Evolutionary conservation across 352 stramenopile species (phyloP).

Genomic region (Pythium utonaiense): DNA sequence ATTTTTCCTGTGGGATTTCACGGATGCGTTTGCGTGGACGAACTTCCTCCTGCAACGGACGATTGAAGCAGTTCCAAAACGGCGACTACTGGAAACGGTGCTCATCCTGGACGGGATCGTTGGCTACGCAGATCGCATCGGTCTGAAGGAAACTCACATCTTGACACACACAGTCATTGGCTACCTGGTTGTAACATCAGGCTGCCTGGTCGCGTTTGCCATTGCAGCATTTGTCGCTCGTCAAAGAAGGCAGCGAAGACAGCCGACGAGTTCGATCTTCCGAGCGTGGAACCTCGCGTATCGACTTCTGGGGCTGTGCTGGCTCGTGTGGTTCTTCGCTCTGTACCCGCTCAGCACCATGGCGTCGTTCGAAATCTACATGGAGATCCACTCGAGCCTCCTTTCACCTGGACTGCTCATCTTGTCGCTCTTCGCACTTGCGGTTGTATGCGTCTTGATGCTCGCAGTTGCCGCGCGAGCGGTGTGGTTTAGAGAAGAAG

Average conservation of each 20-base stretch:
- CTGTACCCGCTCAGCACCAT: constrained; percentile 64
- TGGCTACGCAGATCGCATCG: constrained; percentile 56
- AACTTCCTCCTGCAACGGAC: constrained; percentile 45
- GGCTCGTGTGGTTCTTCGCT: constrained; percentile 62
- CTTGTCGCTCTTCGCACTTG: constrained; percentile 39
- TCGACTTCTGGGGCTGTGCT: constrained; percentile 50
- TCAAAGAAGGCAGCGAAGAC: constrained; percentile 32
- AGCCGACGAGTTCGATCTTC: constrained; percentile 18
- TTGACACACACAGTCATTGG: constrained; percentile 35
- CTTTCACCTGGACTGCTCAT: constrained; percentile 28
- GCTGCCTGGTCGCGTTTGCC: constrained; percentile 34
- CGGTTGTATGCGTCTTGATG: constrained; percentile 44
- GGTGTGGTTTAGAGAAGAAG: constrained; percentile 52
- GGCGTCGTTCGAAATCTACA: constrained; percentile 62
- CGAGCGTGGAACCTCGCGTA: constrained; percentile 41
- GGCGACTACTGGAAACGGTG: constrained; percentile 45
- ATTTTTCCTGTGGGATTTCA: constrained; percentile 67
- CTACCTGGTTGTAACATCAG: constrained; percentile 37
- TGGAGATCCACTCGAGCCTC: constrained; percentile 43
- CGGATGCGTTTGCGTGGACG: constrained; percentile 66
- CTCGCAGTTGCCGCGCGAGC: constrained; percentile 45
- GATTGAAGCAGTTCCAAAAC: not conserved
- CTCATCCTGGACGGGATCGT: constrained; percentile 56
- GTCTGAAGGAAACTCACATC: constrained; percentile 45
- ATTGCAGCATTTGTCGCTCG: constrained; percentile 47